These are phyloP conservation scores for Phytopythium aichiense DNA, from an alignment of 352 stramenopile genomes.

Conservation along the genomic window DNA sequence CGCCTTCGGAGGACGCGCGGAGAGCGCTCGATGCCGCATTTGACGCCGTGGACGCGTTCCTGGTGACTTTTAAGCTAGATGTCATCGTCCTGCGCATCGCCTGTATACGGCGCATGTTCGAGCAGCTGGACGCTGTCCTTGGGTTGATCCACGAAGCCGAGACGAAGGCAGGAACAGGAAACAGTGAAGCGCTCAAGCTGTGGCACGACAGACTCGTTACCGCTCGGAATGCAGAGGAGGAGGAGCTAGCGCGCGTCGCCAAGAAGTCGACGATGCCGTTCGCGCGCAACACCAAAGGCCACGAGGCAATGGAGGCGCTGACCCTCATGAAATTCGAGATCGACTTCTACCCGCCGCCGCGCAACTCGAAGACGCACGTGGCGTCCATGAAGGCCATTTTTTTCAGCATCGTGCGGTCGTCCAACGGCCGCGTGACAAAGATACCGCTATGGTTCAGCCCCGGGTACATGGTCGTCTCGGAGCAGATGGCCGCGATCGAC, in stretches of 20 bases:
- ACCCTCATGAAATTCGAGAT: conserved; percentile 34
- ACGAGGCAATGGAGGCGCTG: conserved; percentile 29
- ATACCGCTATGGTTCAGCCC: conserved; percentile 28
- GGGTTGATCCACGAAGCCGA: conserved; percentile 9
- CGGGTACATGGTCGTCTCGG: conserved; percentile 16
- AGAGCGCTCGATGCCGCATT: no score
- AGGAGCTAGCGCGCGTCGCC: conserved; percentile 8
- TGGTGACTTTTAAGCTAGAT: conserved; percentile 14
- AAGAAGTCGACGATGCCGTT: conserved; percentile 27
- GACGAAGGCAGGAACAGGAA: no score
- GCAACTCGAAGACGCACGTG: conserved; percentile 20
- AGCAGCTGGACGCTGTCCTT: conserved; percentile 8
- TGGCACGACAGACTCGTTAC: conserved; percentile 10
- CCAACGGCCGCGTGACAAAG: conserved; percentile 23
- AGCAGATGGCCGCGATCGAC: conserved; percentile 6
- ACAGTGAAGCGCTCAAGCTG: background rate
- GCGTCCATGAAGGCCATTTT: conserved; percentile 31
- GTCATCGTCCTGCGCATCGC: conserved; percentile 18
- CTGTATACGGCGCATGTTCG: conserved; percentile 18
- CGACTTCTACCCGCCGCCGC: conserved; percentile 18
- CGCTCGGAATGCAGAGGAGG: conserved; percentile 14
- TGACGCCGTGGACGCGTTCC: conserved; percentile 5
- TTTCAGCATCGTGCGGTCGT: conserved; percentile 26
- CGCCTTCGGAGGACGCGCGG: no score
- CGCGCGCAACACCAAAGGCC: conserved; percentile 17